A percentile compares a stretch with the other conserved stretches of the same genome.
These are phyloP conservation scores for Populus alba DNA, from an alignment of 345 rosid species.

Conservation along the genomic window DNA sequence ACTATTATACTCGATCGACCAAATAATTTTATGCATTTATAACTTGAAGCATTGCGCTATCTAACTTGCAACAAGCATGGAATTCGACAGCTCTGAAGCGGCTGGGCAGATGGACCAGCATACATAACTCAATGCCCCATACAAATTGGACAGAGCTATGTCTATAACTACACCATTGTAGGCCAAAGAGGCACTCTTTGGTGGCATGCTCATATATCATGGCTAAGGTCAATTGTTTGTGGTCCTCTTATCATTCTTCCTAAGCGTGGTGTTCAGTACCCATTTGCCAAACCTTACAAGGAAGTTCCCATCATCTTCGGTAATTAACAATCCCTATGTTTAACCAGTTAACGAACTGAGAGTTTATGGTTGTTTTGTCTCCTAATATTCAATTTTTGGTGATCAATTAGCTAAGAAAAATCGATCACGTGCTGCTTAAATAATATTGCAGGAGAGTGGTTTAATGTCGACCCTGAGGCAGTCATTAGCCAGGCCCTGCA, in stretches of 20 bases:
- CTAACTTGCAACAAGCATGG: no score
- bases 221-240: constrained; percentile 3
- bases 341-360: no score
- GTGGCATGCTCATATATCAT: constrained; percentile 5
- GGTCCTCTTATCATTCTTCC: background rate
- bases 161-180: constrained; percentile 3
- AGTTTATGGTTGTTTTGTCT: no score
- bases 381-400: no score
- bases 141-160: background rate
- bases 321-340: no score
- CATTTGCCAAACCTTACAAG: constrained; percentile 2
- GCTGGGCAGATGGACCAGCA: background rate
- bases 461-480: background rate
- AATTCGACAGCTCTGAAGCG: background rate
- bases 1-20: no score
- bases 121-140: constrained; percentile 6
- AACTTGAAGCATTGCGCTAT: no score
- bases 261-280: background rate
- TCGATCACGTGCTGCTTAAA: no score
- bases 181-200: constrained; percentile 9
- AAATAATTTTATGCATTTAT: no score
- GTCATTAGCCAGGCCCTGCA: background rate
- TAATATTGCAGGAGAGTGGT: constrained; percentile 8
- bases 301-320: constrained; percentile 1
- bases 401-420: no score